Percentiles rank a stretch among this genome's conserved stretches.
Evolutionary conservation across 129 eudicot species (phyloP).

Genomic region (Lactuca saligna): DNA sequence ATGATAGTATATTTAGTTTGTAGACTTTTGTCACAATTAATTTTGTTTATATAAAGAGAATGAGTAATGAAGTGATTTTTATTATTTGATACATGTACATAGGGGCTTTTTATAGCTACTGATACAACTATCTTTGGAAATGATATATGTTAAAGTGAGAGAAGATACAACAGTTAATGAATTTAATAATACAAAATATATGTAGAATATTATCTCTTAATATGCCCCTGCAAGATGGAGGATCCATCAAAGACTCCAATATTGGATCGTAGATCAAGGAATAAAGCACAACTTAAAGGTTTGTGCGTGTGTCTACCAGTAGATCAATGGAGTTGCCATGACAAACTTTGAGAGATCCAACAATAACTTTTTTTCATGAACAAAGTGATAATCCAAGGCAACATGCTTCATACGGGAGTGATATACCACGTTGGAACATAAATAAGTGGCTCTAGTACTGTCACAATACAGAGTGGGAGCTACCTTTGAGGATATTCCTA

Average conservation of each 20-base stretch:
- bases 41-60: no score
- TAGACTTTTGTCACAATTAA: no score
- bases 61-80: no score
- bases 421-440: not conserved
- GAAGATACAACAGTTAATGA: not conserved
- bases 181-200: not conserved
- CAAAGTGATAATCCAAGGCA: conserved; percentile 3
- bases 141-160: not conserved
- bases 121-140: not conserved
- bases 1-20: no score
- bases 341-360: not conserved
- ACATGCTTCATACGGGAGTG: not conserved
- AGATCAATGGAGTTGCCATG: not conserved
- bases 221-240: conserved; percentile 2
- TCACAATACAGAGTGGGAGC: not conserved
- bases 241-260: not conserved
- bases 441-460: no score
- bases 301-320: not conserved
- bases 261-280: not conserved
- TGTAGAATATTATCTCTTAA: not conserved
- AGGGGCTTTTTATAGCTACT: no score
- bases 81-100: no score
- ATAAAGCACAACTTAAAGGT: not conserved
- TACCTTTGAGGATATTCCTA: not conserved
- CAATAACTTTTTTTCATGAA: not conserved